Base-by-base conservation (phyloP, 129 eudicot species). In the Tagetes patula region DNA sequence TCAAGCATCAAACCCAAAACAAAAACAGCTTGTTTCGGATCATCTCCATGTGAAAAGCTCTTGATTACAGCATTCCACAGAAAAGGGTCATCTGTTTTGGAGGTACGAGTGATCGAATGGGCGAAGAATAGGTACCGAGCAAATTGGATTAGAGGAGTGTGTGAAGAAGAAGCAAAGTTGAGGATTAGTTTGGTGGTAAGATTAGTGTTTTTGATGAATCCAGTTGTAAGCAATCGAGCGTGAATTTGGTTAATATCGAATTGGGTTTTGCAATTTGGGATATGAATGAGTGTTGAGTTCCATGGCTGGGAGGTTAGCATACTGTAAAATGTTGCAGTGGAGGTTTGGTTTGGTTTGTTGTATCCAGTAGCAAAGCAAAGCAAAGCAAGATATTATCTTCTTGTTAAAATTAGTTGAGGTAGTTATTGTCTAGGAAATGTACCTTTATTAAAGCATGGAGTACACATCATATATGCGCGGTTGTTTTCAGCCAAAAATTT, bases 51-150 rank as follows among this genome's bases (percentile, higher is more conserved):
- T 5, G 95, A 85, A 50, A 72, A 86, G 1, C 89, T 82, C 72
- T 81, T 87, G 70, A 87, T 87, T 5, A 85, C 50, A 5, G 85
- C 82, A 41, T 87, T 91, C 91, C 91, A 87, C 3, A 91, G 50
- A 77, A 83, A 91, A 30, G 96, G 88, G 81, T 90, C 91, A 3
- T 54, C 38, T 12, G 53, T 70, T 43, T 48, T 39, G 27, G 76
- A 27, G 31, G 3, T 59, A 6, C 37, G 71, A 46, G 33, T 30
- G 69, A 42, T 54, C 42, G 70, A 50, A 47, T 82, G 48, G 0
- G 84, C 56, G 50, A 89, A 80, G 63, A 87, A 87, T 6, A 90
- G 37, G 49, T 77, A 42, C 46, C 89, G 85, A 27, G 94, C 91
- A 66, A 90, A 90, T n/a, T 84, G 74, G 31, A 83, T 58, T 14